Percentiles rank a stretch among this genome's conserved stretches.
Conservation (phyloP, 371 early-diverging fungal species). For the Apophysomyces elegans region DNA sequence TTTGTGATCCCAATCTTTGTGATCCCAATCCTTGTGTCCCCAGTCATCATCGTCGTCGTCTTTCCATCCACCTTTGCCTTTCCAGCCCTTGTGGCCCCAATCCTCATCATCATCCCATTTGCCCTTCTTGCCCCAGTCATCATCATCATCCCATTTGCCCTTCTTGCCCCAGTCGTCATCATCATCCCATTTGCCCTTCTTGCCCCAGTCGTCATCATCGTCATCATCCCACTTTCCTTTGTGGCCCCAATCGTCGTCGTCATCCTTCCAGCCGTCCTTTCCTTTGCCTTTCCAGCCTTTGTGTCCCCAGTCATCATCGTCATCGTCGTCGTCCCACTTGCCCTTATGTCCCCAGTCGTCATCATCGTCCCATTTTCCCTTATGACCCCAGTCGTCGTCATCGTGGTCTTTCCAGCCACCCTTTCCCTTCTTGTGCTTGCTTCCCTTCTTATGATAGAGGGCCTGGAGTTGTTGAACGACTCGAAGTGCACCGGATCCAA, state of each 20-base stretch:
- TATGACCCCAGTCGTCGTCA: neutral
- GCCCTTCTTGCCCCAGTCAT: slow-evolving; percentile 3
- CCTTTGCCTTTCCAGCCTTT: neutral
- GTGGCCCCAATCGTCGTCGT: slow-evolving; percentile 19
- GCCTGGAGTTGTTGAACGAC: slow-evolving; percentile 34
- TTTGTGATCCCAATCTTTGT: slow-evolving; percentile 7
- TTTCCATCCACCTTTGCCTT: slow-evolving; percentile 10
- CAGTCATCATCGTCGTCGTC: slow-evolving; percentile 17
- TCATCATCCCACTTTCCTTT: slow-evolving; percentile 11
- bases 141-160: slow-evolving; percentile 13
- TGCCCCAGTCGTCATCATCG: slow-evolving; percentile 14
- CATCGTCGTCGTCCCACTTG: slow-evolving; percentile 12
- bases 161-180: neutral
- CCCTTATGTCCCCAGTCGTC: slow-evolving; percentile 13
- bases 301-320: slow-evolving; percentile 13
- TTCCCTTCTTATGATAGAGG: slow-evolving; percentile 37
- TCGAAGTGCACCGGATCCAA: slow-evolving; percentile 38
- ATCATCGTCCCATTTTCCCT: slow-evolving; percentile 25
- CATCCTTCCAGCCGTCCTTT: neutral
- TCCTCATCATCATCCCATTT: neutral
- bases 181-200: slow-evolving; percentile 1
- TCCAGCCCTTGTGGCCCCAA: neutral
- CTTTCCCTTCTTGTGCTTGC: slow-evolving; percentile 13
- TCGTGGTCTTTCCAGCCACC: slow-evolving; percentile 16
- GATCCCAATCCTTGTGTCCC: slow-evolving; percentile 21